Conservation (phyloP, 202 grass and related monocot genomes). For the Setaria italica region DNA sequence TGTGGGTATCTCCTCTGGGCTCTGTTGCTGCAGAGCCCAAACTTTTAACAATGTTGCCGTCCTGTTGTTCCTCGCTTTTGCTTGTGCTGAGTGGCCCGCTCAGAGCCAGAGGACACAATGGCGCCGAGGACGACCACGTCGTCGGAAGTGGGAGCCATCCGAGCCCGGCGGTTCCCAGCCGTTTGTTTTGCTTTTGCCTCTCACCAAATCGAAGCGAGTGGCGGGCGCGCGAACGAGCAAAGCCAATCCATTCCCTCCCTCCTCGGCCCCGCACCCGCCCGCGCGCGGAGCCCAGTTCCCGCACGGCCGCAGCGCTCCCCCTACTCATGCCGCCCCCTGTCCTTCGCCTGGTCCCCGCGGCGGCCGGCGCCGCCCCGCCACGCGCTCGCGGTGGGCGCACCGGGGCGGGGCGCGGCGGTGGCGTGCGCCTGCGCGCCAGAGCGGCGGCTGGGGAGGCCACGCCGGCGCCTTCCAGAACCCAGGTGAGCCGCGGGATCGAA, state of each 20-base stretch:
- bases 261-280: no score
- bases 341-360: constrained; percentile 4
- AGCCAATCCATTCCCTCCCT: background rate
- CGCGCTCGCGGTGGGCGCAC: background rate
- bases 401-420: background rate
- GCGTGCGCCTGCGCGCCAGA: constrained; percentile 5
- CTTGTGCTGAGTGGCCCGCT: no score
- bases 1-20: constrained; percentile 6
- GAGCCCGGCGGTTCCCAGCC: background rate
- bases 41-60: no score
- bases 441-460: constrained; percentile 35
- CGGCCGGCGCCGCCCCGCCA: constrained; percentile 3
- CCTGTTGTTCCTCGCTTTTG: no score
- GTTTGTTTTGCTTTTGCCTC: background rate
- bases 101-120: background rate
- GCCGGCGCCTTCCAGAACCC: constrained; percentile 41
- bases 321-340: constrained; percentile 29
- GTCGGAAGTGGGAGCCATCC: background rate
- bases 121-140: background rate
- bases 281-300: background rate
- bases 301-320: background rate
- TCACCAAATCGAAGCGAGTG: constrained; percentile 1
- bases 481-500: constrained; percentile 28
- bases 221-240: background rate
- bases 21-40: background rate